Evolutionary conservation across 164 flowering plant species (phyloP).

Genomic region (Macadamia integrifolia): DNA sequence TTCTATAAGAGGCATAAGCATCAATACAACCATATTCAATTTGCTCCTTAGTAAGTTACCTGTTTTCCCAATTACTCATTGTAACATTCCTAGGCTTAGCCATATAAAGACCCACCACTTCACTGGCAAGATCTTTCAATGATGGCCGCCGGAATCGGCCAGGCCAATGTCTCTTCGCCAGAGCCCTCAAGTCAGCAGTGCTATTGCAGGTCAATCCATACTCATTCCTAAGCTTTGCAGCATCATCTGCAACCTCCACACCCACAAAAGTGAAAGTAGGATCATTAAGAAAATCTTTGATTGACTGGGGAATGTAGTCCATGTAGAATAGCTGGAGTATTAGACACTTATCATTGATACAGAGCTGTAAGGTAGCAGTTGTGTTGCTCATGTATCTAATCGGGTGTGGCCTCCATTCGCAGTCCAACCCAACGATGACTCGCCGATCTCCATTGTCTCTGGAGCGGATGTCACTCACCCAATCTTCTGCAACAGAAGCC

Average conservation of each 20-base stretch:
- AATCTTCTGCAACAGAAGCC: slow-evolving; percentile 12
- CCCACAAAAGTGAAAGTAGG: background rate
- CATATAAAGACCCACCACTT: background rate
- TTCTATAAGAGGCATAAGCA: slow-evolving; percentile 34
- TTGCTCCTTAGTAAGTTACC: background rate
- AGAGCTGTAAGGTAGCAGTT: slow-evolving; percentile 1
- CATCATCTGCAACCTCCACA: background rate
- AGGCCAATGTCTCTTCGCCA: background rate
- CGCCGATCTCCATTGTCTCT: background rate
- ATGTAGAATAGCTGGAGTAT: background rate
- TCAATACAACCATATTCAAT: slow-evolving; percentile 31
- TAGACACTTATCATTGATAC: background rate
- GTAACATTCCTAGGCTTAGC: background rate
- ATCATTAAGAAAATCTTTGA: background rate
- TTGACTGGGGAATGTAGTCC: background rate
- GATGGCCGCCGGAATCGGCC: background rate
- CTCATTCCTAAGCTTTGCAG: background rate
- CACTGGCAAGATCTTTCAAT: background rate
- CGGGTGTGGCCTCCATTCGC: background rate
- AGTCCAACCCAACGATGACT: background rate
- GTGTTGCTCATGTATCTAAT: background rate
- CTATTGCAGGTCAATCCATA: background rate
- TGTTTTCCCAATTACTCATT: background rate
- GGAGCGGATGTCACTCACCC: slow-evolving; percentile 16
- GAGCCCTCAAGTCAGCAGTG: background rate